These are phyloP conservation scores for Murraya koenigii DNA, from an alignment of 345 rosid genomes.

Conservation along the genomic window DNA sequence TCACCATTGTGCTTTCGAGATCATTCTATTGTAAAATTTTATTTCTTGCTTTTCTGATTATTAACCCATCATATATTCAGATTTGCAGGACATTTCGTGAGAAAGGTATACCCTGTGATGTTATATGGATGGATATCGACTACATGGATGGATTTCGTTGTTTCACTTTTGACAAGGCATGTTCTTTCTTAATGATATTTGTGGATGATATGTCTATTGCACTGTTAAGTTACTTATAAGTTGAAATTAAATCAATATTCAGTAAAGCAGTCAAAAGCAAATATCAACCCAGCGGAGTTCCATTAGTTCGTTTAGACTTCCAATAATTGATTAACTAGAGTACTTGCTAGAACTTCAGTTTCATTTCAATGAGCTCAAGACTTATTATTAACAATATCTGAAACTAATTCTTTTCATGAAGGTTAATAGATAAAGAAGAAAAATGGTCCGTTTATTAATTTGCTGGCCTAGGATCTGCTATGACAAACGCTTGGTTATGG, in stretches of 20 bases:
- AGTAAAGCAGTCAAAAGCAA: not conserved
- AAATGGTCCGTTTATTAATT: not conserved
- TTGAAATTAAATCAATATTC: not conserved
- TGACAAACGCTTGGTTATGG: not conserved
- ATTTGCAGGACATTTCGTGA: slow-evolving; percentile 68
- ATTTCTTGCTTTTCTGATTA: slow-evolving; percentile 9
- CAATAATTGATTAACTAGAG: not conserved
- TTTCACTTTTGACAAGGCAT: slow-evolving; percentile 89
- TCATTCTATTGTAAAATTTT: not conserved
- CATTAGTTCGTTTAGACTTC: not conserved
- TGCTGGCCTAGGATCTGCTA: not conserved
- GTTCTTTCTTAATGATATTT: slow-evolving; percentile 13
- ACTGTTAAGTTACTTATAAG: not conserved
- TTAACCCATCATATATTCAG: slow-evolving; percentile 32
- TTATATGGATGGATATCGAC: slow-evolving; percentile 98
- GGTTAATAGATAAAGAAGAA: not conserved
- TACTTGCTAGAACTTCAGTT: not conserved
- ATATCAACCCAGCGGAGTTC: not conserved
- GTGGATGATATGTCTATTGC: not conserved
- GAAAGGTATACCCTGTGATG: slow-evolving; percentile 85
- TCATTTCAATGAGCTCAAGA: not conserved
- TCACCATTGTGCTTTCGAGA: not conserved
- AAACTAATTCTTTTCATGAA: not conserved
- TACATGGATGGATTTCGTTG: slow-evolving; percentile 98
- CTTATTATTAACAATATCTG: not conserved